phyloP scores from a whole-genome alignment of 371 early-diverging fungal species.

The Lichtheimia corymbifera region DNA sequence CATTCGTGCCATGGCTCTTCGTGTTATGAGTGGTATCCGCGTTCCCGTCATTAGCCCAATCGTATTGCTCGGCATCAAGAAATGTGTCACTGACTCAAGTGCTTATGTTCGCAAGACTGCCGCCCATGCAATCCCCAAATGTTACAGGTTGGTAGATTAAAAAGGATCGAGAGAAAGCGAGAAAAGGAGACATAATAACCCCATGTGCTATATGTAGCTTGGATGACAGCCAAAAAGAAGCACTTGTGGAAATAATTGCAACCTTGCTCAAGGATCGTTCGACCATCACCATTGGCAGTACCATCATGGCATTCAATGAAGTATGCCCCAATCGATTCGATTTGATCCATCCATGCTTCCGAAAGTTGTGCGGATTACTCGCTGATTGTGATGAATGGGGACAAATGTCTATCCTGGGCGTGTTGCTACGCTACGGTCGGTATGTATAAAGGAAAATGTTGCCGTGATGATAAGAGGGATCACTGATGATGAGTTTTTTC shows the following conservation, averaged over 20 bases:
- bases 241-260: constrained; percentile 75
- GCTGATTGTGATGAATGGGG: constrained; percentile 95
- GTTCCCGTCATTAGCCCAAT: constrained; percentile 89
- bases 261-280: constrained; percentile 83
- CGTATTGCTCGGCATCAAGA: constrained; percentile 87
- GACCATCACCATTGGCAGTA: constrained; percentile 84
- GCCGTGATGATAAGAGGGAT: constrained; percentile 6
- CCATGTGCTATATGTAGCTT: constrained; percentile 47
- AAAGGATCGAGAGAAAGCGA: neutral
- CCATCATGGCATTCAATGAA: constrained; percentile 83
- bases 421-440: constrained; percentile 82
- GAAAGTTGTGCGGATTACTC: constrained; percentile 83
- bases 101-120: constrained; percentile 94
- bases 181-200: neutral
- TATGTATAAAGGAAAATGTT: constrained; percentile 13
- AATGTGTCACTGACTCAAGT: constrained; percentile 82
- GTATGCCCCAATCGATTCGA: constrained; percentile 86
- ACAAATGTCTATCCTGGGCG: constrained; percentile 82
- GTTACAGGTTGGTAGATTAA: constrained; percentile 60
- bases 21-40: constrained; percentile 93
- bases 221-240: constrained; percentile 76
- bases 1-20: constrained; percentile 92
- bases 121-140: constrained; percentile 89
- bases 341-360: constrained; percentile 86
- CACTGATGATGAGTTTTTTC: neutral